Conservation (phyloP, 1,284 basidiomycete genomes). For the Naganishia albida region DNA sequence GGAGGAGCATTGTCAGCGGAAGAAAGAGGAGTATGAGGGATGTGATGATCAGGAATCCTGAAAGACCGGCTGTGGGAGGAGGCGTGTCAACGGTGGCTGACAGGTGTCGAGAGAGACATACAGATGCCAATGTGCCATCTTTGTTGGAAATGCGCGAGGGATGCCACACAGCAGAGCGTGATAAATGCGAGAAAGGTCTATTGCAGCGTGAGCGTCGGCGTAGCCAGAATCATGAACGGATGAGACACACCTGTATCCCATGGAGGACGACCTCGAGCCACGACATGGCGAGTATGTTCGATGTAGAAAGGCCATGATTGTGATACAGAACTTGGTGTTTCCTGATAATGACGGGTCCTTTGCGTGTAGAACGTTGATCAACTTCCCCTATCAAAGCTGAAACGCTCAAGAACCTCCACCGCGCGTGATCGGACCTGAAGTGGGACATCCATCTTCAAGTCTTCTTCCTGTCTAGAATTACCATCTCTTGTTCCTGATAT, state of each 20-base stretch:
- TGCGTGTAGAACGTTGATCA: not conserved
- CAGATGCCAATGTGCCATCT: slow-evolving; percentile 78
- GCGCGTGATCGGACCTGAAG: not conserved
- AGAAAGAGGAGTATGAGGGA: slow-evolving; percentile 73
- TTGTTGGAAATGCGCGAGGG: slow-evolving; percentile 80
- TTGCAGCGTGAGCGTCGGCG: too few species aligned
- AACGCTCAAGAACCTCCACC: not conserved
- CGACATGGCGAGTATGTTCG: not conserved
- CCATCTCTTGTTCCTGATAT: not conserved
- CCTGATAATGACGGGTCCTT: not conserved
- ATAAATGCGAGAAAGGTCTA: slow-evolving; percentile 85
- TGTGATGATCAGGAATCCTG: slow-evolving; percentile 81
- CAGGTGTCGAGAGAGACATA: slow-evolving; percentile 56
- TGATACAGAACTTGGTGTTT: not conserved
- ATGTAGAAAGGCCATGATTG: not conserved
- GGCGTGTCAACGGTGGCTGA: slow-evolving; percentile 30
- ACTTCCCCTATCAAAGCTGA: not conserved
- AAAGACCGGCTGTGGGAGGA: slow-evolving; percentile 67
- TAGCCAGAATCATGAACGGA: not conserved
- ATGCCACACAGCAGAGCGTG: slow-evolving; percentile 81
- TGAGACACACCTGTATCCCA: slow-evolving; percentile 1
- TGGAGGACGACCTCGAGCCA: slow-evolving; percentile 7
- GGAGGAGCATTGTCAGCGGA: slow-evolving; percentile 66
- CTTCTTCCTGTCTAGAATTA: not conserved
- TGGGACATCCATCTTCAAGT: not conserved